Base-by-base conservation (phyloP, 2,329 filamentous ascomycete genomes). In the Tolypocladium amazonense region DNA sequence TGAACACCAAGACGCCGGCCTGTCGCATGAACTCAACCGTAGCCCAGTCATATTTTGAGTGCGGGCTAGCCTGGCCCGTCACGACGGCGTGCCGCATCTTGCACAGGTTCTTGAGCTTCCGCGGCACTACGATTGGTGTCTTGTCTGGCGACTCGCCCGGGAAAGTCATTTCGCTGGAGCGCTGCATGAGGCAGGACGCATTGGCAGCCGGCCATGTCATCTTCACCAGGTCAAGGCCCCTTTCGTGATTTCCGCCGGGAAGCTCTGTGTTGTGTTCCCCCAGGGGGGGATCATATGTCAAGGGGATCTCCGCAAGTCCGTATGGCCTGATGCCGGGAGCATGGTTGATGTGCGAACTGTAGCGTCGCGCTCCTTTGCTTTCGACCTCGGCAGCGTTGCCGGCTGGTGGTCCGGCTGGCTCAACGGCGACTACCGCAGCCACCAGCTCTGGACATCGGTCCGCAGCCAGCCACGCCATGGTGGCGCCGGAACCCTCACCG, bases 41-140 rank as follows among this genome's bases (percentile, higher is more conserved):
- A 41, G 80, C 82, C 68, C 80, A 78, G 63, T 87, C 84, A 61
- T 80, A 86, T 12, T 72, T 68, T 2, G 73, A 71, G 67, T 86
- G 83, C n/a, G 75, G 77, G 57, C 79, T 81, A 3, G 83, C 78
- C 59, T 84, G 78, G 0, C 73, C 72, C 0, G 81, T 84, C 33
- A 83, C 65, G 20, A 85, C 62, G 1, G 81, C 68, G 6, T 81
- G 76, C 0, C 76, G 78, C 7, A 84, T 72, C 20, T 73, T 72
- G 2, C 68, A 65, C 9, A 87, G 68, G 38, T 84, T 79, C 7
- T 69, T 66, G 18, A 87, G 70, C 63, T 76, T 69, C 25, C 76
- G 75, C 14, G 62, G 39, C 12, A 55, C 38, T 14, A 5, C 37
- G 59, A 15, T 23, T 18, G 30, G 18, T 3, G 1, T n/a, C 2